Percentiles rank a stretch among this genome's conserved stretches.
Conservation (phyloP, 2,329 filamentous ascomycete genomes). For the Herpotrichia juniperi region DNA sequence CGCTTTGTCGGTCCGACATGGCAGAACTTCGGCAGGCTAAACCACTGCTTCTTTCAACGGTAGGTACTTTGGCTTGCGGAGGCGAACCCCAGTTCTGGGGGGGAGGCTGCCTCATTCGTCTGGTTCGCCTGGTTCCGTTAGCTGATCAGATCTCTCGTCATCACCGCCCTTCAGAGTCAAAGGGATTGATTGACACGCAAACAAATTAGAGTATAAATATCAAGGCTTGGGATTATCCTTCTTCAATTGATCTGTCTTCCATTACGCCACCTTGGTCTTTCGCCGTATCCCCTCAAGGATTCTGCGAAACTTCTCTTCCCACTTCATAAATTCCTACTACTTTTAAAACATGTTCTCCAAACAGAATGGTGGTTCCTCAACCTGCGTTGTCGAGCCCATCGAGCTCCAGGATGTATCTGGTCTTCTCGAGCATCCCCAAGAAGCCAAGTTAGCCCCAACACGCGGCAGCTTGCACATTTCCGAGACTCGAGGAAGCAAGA, state of each 20-base stretch:
- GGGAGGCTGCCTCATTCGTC: not conserved
- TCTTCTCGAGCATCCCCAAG: conserved; percentile 23
- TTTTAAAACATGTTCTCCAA: conserved; percentile 30
- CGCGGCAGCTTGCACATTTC: conserved; percentile 20
- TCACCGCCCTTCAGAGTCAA: too few relatives aligned
- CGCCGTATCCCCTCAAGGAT: not conserved
- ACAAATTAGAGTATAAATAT: too few relatives aligned
- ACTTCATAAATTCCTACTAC: too few relatives aligned
- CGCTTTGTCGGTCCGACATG: not conserved
- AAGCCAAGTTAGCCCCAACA: conserved; percentile 23
- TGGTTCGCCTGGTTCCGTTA: not conserved
- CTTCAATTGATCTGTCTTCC: too few relatives aligned
- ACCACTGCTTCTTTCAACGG: not conserved
- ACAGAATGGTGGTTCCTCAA: conserved; percentile 42
- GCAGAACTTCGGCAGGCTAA: not conserved
- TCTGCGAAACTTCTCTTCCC: too few relatives aligned
- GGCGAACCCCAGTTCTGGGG: not conserved
- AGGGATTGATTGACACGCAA: too few relatives aligned
- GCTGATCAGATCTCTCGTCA: too few relatives aligned
- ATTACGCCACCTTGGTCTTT: too few relatives aligned
- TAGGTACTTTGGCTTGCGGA: not conserved
- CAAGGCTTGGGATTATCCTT: not conserved
- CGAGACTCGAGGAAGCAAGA: conserved; percentile 17
- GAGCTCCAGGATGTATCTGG: conserved; percentile 38
- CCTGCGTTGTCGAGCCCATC: conserved; percentile 39